A percentile compares a stretch with the other conserved stretches of the same genome.
Evolutionary conservation across 371 early-diverging fungal genomes (phyloP).

Genomic region (Dinochytrium kinnereticum): DNA sequence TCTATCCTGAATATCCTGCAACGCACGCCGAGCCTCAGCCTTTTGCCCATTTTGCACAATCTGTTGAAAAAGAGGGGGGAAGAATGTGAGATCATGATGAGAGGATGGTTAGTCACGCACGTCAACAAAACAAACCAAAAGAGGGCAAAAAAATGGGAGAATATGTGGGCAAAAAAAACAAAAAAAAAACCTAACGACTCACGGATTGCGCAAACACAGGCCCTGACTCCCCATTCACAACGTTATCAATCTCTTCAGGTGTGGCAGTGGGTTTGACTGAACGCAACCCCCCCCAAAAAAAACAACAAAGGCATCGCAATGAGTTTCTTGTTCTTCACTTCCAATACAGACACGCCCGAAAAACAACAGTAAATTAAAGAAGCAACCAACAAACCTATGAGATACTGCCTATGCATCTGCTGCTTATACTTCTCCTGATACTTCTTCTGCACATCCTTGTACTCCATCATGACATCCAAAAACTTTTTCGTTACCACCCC

Average conservation of each 20-base stretch:
- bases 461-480: slow-evolving; percentile 79
- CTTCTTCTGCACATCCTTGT: slow-evolving; percentile 78
- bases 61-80: too few relatives aligned
- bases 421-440: slow-evolving; percentile 84
- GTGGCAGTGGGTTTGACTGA: slow-evolving; percentile 87
- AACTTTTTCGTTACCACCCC: slow-evolving; percentile 79
- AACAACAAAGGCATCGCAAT: too few relatives aligned
- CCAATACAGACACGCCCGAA: too few relatives aligned
- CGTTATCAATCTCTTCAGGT: slow-evolving; percentile 79
- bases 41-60: slow-evolving; percentile 75
- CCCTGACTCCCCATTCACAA: slow-evolving; percentile 73
- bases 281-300: too few relatives aligned
- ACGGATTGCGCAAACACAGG: slow-evolving; percentile 87
- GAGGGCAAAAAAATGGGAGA: too few relatives aligned
- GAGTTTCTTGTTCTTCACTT: too few relatives aligned
- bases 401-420: slow-evolving; percentile 82
- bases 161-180: too few relatives aligned
- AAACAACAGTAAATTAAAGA: neutral
- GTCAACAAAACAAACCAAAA: too few relatives aligned
- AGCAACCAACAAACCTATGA: slow-evolving; percentile 67
- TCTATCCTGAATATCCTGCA: slow-evolving; percentile 83
- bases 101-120: too few relatives aligned
- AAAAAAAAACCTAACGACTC: slow-evolving; percentile 25
- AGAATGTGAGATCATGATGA: too few relatives aligned
- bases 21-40: slow-evolving; percentile 78